Base-by-base conservation (phyloP, 2,329 filamentous ascomycete species). In the Plenodomus tracheiphilus region DNA sequence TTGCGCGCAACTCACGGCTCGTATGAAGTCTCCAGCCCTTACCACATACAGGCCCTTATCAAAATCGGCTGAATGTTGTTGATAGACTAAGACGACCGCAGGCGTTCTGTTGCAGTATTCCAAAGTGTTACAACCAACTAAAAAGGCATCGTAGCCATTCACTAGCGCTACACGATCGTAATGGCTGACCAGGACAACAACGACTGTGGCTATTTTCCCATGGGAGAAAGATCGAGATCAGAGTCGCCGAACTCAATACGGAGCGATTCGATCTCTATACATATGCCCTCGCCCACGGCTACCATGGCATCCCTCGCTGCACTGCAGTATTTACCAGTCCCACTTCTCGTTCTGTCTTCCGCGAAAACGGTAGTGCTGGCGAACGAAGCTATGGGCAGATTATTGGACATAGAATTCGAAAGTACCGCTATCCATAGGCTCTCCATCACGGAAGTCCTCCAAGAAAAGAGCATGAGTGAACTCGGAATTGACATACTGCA, bases 401-500 rank as follows among this genome's bases (percentile, higher is more conserved):
- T 92, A 61, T 73, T 92, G 18, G 85, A 84, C 3, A 76, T 88
- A 41, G 76, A 83, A 20, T 70, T 75, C 18, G 61, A 70, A 37
- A 68, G 68, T 17, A 66, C 69, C n/a, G 66, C 70, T 21, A 59
- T 73, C 15, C 72, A 77, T 35, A 75, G 77, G 39, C 55, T 67
- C 28, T 75, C 75, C 9, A 75, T 82, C 3, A 76, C 81, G 34
- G 85, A 91, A 28, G 73, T 77, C 17, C 75, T 92, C 15, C 79
- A 81, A 22, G 87, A 87, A 1, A 83, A 86, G 62, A 82, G 82
- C 0, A 74, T 92, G 41, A 82, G 83, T 5, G 83, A 91, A 59
- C 77, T 92, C 10, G 88, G 88, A 0, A 80, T 92, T 47, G 87
- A 91, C 56, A 81, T 91, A 74, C 65, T 91, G 10, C 85, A 89